Conservation (phyloP, 306 rosid species). For the Sphenostylis stenocarpa region DNA sequence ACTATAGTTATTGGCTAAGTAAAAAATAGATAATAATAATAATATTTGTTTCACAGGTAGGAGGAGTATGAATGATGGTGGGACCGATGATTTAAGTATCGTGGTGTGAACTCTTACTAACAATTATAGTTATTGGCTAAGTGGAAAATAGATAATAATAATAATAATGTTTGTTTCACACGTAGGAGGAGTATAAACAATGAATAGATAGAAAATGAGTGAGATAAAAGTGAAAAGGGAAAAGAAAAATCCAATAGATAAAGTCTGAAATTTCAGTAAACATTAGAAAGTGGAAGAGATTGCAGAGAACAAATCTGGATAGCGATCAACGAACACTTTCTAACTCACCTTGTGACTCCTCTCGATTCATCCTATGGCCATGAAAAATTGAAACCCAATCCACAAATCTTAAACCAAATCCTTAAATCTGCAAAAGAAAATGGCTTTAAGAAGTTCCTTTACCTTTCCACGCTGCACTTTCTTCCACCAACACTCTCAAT, state of each 20-base stretch:
- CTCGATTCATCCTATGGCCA: conserved; percentile 10
- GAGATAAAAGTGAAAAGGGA: not conserved
- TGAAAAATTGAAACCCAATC: not conserved
- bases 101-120: too few species aligned
- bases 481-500: conserved; percentile 20
- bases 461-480: conserved; percentile 17
- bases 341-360: not conserved
- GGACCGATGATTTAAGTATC: too few species aligned
- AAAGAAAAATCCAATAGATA: not conserved
- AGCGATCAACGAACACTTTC: conserved; percentile 17
- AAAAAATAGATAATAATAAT: too few species aligned
- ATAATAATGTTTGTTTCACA: too few species aligned
- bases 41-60: too few species aligned
- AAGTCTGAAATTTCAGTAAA: not conserved
- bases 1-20: too few species aligned
- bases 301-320: conserved; percentile 14
- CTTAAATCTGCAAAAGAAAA: not conserved
- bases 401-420: conserved; percentile 1
- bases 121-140: too few species aligned
- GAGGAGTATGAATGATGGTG: too few species aligned
- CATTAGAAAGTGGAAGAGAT: not conserved
- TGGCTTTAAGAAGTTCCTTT: conserved; percentile 33
- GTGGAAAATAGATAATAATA: too few species aligned
- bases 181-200: too few species aligned
- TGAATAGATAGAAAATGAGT: too few species aligned